Base-by-base conservation (phyloP, 208 protist genomes). In the Leishmania amazonensis region DNA sequence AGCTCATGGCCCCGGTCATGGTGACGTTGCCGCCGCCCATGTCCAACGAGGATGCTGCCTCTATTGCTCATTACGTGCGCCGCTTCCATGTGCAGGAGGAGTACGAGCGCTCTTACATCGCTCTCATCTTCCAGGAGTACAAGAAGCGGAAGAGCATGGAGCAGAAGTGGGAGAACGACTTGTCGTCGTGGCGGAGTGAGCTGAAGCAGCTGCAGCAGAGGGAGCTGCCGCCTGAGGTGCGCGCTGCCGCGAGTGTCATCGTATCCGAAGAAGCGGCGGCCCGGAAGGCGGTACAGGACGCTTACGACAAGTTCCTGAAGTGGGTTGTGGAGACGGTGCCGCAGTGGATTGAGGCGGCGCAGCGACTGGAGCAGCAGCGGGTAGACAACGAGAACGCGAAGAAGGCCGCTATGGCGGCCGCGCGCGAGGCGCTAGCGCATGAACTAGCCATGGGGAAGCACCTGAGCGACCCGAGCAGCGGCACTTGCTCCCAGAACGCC, bases 61-160 rank as follows among this genome's bases (percentile, higher is more conserved):
- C 76, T 51, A 51, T 82, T 4, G 51, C 53, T 4, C 78, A 74
- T 31, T 82, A 80, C 47, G 65, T 83, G 8, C 75, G 60, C 9
- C 53, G 40, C 68, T 84, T 80, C 54, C 53, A 21, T 11, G 65
- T 68, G 35, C 21, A 45, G 47, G 85, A 88, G 80, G 79, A 81
- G 78, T 79, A 47, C 47, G 94, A 95, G 74, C 78, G 83, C 70
- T 38, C 40, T 17, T 93, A 95, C 77, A 82, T 96, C 11, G 83
- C 85, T 24, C 81, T 97, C n/a, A 68, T 92, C 45, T 95, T 94
- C 58, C 24, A 89, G n/a, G 94, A 97, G 84, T 97, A 95, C 87
- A 88, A 87, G 57, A 88, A 88, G 75, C 94, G 94, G 42, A 95
- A 94, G 81, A 70, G 78, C 49, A 68, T 97, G 17, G 88, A 93